phyloP scores from a whole-genome alignment of 78 protist species.

The Blattamonas nauphoetae region DNA sequence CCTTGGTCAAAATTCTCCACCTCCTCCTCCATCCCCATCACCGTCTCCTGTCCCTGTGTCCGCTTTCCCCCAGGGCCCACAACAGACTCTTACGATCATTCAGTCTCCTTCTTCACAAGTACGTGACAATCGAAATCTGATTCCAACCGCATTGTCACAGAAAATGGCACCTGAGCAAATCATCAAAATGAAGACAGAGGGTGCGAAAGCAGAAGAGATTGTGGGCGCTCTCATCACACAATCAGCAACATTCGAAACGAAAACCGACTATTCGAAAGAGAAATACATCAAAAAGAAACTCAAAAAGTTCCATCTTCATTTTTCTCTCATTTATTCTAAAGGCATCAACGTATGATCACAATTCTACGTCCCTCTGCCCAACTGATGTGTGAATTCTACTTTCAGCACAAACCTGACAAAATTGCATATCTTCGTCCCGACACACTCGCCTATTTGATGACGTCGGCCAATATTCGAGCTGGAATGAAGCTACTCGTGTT shows the following conservation, averaged over 20 bases:
- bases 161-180: not conserved
- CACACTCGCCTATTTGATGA: not conserved
- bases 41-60: not conserved
- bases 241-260: slow-evolving; percentile 14
- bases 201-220: not conserved
- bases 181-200: slow-evolving; percentile 11
- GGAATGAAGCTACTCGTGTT: not conserved
- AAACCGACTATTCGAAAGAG: slow-evolving; percentile 33
- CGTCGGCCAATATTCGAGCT: not conserved
- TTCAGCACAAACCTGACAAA: not conserved
- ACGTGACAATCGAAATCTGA: not conserved
- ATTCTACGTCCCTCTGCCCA: not conserved
- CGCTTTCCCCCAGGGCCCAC: not conserved
- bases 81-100: not conserved
- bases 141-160: not conserved
- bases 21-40: not conserved
- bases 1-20: not conserved
- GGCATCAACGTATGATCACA: not conserved
- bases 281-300: slow-evolving; percentile 31
- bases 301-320: not conserved
- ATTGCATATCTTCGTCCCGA: not conserved
- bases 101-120: not conserved
- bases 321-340: not conserved
- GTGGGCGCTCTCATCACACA: slow-evolving; percentile 4
- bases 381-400: not conserved